Evolutionary conservation across 495 filamentous ascomycete genomes (phyloP).

Genomic region (Aspergillus ellipticus): DNA sequence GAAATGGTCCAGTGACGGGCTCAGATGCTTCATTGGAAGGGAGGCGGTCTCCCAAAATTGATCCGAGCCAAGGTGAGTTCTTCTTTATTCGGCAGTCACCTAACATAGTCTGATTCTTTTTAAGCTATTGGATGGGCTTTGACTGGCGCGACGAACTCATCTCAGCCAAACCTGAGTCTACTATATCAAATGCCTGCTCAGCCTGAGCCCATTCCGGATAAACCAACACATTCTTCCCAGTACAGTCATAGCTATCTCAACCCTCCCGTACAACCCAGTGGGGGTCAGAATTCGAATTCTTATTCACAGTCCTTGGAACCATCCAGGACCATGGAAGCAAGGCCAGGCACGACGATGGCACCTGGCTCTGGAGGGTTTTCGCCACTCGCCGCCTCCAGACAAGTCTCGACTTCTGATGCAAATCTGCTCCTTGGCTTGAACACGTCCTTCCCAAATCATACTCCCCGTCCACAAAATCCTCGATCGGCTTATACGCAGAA

Average conservation of each 20-base stretch:
- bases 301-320: conserved; percentile 21
- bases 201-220: conserved; percentile 15
- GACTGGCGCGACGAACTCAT: conserved; percentile 77
- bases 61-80: conserved; percentile 51
- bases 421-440: conserved; percentile 29
- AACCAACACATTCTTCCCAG: conserved; percentile 28
- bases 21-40: conserved; percentile 27
- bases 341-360: conserved; percentile 15
- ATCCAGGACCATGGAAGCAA: conserved; percentile 15
- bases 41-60: conserved; percentile 41
- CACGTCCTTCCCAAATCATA: conserved; percentile 24
- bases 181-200: conserved; percentile 57
- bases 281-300: conserved; percentile 18
- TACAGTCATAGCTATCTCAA: conserved; percentile 33
- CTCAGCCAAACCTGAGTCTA: conserved; percentile 71
- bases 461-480: conserved; percentile 28
- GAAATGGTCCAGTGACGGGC: conserved; percentile 24
- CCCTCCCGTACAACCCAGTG: conserved; percentile 22
- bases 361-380: conserved; percentile 21
- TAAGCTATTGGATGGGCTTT: conserved; percentile 71
- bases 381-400: conserved; percentile 15
- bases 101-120: conserved; percentile 16
- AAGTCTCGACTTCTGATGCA: conserved; percentile 23
- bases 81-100: not conserved
- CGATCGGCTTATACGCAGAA: conserved; percentile 49